Evolutionary conservation across 179 eudicot species (phyloP), one percentile per base, ranked within the genome.

Genomic region (Patellifolia procumbens): DNA sequence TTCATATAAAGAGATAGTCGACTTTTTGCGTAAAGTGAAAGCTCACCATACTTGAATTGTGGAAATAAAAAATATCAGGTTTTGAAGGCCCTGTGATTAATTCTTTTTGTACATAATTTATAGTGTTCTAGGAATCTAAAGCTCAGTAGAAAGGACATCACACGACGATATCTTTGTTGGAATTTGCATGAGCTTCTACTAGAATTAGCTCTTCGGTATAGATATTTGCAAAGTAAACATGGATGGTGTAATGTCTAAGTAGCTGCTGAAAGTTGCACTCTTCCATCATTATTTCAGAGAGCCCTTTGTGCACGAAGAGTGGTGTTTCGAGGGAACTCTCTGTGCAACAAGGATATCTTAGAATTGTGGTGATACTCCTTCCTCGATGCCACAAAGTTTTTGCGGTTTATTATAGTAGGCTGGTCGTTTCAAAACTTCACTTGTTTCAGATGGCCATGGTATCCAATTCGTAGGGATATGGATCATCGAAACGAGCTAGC

Each of bases 1-100:
- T 51, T 91, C 99, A 12, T 96, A 96, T 63, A 85, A 74, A 37
- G 98, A 96, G 84, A 87, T 82, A 34, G 74, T 96, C 72, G 86
- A 91, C 11, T 94, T 96, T 76, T 84, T 96, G 85, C 87, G 85
- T 56, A 94, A 90, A 84, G 84, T 96, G 85, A 94, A 87, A 86
- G 88, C 89, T 56, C 85, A 82, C 74, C 76, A 82, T 72, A 76
- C 71, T 55, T 79, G 78, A 78, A 69, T 12, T 43, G 5, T 9
- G 24, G 43, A 49, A 69, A 13, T 24, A 28, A 69, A 0, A 37
- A 35, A 15, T 45, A 2, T 68, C 24, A 5, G 7, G 29, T 39
- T 28, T 58, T 68, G 2, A 56, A 43, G 43, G 60, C 68, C 17
- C 3, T 43, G 9, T 0, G 8, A 52, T 17, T 9, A 29, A 69